Base-by-base conservation (phyloP, 2,329 filamentous ascomycete species). In the Trichoderma guizhouense region DNA sequence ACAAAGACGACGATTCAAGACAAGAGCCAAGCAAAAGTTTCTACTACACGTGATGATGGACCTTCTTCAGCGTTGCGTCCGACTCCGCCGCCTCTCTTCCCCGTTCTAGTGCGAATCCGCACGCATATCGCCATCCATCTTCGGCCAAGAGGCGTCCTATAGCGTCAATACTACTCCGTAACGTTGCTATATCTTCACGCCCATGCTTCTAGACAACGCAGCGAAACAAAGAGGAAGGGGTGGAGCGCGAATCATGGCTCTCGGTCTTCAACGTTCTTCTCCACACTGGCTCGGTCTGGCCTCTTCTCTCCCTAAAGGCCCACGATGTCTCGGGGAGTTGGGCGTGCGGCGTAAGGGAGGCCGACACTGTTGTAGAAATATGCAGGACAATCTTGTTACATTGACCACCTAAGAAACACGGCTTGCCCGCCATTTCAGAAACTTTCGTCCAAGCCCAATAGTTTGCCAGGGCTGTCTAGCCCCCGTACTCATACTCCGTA, bases 1-100 rank as follows among this genome's bases (percentile, higher is more conserved):
- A 82, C 81, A 82, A 80, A 79, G 78, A 77, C 78, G 78, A 80
- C 77, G 32, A 39, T 71, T 51, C 43, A 47, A 39, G 36, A 43
- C 30, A 18, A 69, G 75, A 76, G 77, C 76, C 76, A 74, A 74
- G 73, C 71, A 74, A 74, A 64, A 64, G 70, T 74, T 57, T 65
- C 64, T 30, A 30, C 65, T 61, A 73, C 77, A 78, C 76, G 78
- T 79, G 76, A 79, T 76, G 62, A 69, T 71, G 53, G 63, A 21
- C 47, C 15, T 55, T 57, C 39, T 61, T 36, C 51, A 14, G 43
- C 34, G 18, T 66, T 57, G 28, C 36, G 26, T 67, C 39, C 55
- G 57, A 63, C 36, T 71, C 47, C 30, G 36, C 61, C 53, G 60
- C 53, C 32, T 55, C 53, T 66, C 21, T 39, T 34, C 68, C 21